phyloP scores from a whole-genome alignment of 768 basidiomycete genomes.

The Leucogyrophana mollusca region DNA sequence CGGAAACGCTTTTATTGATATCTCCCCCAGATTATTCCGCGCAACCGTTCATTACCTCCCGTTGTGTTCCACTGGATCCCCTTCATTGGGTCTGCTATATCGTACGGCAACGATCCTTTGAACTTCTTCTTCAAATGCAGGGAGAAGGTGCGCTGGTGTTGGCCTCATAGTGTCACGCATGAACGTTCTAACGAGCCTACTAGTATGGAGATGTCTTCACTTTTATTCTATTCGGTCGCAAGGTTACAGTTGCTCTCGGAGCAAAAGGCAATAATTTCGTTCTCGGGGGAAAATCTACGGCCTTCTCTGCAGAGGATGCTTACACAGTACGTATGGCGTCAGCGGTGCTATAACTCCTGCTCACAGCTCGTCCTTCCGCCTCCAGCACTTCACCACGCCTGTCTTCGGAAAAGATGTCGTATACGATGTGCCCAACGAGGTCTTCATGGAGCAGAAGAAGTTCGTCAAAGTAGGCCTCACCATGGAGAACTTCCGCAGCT shows the following conservation, averaged over 20 bases:
- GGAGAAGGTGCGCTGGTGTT: conserved; percentile 59
- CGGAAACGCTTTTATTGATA: conserved; percentile 1
- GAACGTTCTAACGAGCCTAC: not conserved
- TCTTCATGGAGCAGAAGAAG: conserved; percentile 99
- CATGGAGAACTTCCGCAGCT: conserved; percentile 85
- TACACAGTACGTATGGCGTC: conserved; percentile 66
- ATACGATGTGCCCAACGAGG: conserved; percentile 94
- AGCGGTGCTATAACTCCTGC: not conserved
- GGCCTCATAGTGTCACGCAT: not conserved
- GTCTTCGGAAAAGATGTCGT: conserved; percentile 98
- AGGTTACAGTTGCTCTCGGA: conserved; percentile 88
- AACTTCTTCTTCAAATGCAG: conserved; percentile 79
- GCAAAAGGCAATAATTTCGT: conserved; percentile 92
- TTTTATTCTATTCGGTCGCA: conserved; percentile 86
- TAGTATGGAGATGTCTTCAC: conserved; percentile 98
- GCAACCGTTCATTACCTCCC: conserved; percentile 74
- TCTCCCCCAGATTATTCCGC: conserved; percentile 56
- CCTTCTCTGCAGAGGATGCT: conserved; percentile 94
- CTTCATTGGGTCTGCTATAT: conserved; percentile 82
- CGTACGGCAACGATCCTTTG: conserved; percentile 92
- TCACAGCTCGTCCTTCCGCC: conserved; percentile 1
- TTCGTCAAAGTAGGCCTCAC: conserved; percentile 97
- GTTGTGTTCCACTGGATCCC: conserved; percentile 93
- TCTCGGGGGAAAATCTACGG: conserved; percentile 88
- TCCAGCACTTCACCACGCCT: conserved; percentile 85